A percentile compares a stretch with the other conserved stretches of the same genome.
These are phyloP conservation scores for Hysterangium stoloniferum DNA, from an alignment of 768 basidiomycete species.

Conservation along the genomic window DNA sequence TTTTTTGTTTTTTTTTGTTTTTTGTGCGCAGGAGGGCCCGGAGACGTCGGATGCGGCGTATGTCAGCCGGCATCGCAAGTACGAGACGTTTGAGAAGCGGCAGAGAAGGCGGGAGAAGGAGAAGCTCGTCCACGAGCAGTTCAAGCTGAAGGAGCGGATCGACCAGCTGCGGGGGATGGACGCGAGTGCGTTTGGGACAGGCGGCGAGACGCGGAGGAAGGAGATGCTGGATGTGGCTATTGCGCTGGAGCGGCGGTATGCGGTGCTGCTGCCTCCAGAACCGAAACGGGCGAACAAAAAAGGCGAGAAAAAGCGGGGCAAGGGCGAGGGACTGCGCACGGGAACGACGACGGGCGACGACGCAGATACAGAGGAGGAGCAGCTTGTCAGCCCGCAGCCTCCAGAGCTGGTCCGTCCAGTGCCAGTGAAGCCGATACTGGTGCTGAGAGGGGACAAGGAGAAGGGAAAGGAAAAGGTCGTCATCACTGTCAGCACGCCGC, in stretches of 20 bases:
- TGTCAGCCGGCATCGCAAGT: conserved; percentile 76
- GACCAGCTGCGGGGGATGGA: conserved; percentile 78
- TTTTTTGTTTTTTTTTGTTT: conserved; percentile 9
- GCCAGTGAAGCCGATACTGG: conserved; percentile 7
- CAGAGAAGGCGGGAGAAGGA: conserved; percentile 84
- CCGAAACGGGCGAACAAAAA: conserved; percentile 23
- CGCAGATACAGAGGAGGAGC: conserved; percentile 14
- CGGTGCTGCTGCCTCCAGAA: conserved; percentile 65
- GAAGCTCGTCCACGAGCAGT: conserved; percentile 85
- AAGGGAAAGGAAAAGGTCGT: conserved; percentile 8
- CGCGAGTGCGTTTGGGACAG: conserved; percentile 56
- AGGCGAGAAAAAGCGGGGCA: conserved; percentile 11
- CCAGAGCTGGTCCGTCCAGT: conserved; percentile 10
- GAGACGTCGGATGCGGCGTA: conserved; percentile 80
- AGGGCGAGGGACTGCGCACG: conserved; percentile 15
- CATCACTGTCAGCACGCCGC: too few species aligned
- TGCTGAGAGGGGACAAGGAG: conserved; percentile 5
- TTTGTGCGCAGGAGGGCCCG: conserved; percentile 35
- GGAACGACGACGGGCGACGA: conserved; percentile 9
- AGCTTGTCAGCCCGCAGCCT: conserved; percentile 12
- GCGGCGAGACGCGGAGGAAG: conserved; percentile 67
- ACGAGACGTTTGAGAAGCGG: conserved; percentile 80
- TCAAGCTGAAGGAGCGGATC: conserved; percentile 84
- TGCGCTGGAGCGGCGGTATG: conserved; percentile 63
- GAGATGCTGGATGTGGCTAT: conserved; percentile 69